These are phyloP conservation scores for Talaromyces sp. DNA, from an alignment of 2,329 filamentous ascomycete genomes.

Conservation along the genomic window DNA sequence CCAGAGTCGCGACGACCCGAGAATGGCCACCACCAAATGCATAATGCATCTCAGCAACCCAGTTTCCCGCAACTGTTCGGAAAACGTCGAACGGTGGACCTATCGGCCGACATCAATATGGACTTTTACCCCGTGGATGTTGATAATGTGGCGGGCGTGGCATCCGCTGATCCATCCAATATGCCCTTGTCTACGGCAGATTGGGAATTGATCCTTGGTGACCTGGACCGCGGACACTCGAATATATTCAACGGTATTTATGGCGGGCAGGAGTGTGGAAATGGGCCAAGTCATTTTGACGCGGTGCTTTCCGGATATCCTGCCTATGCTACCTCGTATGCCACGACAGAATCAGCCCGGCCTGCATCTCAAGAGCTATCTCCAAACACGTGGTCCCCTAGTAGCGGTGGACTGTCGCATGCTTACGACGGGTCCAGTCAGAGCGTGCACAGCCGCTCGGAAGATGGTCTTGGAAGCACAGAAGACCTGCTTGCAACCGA, in stretches of 20 bases:
- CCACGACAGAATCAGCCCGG: not conserved
- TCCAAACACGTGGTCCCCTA: constrained; percentile 35
- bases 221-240: constrained; percentile 70
- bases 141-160: constrained; percentile 22
- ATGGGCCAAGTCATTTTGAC: constrained; percentile 30
- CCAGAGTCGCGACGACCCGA: not conserved
- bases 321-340: not conserved
- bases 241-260: constrained; percentile 65
- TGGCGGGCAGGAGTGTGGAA: constrained; percentile 36
- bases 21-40: not conserved
- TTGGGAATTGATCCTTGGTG: constrained; percentile 77
- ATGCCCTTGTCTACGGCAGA: constrained; percentile 58
- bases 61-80: constrained; percentile 20
- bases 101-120: constrained; percentile 39
- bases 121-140: constrained; percentile 51
- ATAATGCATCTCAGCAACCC: constrained; percentile 10
- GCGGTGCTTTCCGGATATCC: constrained; percentile 23
- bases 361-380: constrained; percentile 29
- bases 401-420: constrained; percentile 31
- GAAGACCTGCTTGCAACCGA: constrained; percentile 37
- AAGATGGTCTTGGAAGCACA: constrained; percentile 54
- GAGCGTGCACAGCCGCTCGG: constrained; percentile 52
- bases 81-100: constrained; percentile 15
- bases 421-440: constrained; percentile 35
- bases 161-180: constrained; percentile 42